phyloP scores from a whole-genome alignment of 1,284 basidiomycete species.

The Moniliella sp. region DNA sequence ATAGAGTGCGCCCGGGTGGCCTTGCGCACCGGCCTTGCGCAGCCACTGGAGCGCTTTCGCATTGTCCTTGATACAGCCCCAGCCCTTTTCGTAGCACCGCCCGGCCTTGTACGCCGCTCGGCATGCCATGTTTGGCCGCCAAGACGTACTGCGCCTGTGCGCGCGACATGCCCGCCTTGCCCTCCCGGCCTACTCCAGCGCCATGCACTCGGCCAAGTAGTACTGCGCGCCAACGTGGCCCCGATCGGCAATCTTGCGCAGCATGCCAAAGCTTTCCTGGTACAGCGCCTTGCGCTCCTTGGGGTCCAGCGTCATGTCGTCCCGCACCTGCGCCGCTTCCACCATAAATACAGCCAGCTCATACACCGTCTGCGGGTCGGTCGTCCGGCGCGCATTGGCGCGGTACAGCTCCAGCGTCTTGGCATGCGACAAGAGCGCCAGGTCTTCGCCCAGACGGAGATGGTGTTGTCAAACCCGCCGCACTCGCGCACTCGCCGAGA shows the following conservation, averaged over 20 bases:
- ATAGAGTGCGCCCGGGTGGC: conserved; percentile 87
- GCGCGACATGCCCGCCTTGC: conserved; percentile 80
- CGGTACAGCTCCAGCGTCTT: conserved; percentile 90
- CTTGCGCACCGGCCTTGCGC: conserved; percentile 52
- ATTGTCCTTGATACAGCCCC: conserved; percentile 73
- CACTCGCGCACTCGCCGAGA: no score
- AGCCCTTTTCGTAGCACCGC: conserved; percentile 91
- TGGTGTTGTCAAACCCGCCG: no score
- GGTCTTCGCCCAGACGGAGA: conserved; percentile 72
- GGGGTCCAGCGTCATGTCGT: no score
- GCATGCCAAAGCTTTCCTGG: conserved; percentile 67
- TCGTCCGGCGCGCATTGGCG: conserved; percentile 89
- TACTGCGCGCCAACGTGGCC: conserved; percentile 86
- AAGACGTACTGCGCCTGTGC: conserved; percentile 92
- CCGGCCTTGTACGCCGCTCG: conserved; percentile 87
- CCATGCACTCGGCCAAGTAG: conserved; percentile 87
- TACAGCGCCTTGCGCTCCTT: conserved; percentile 47
- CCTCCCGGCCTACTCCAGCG: conserved; percentile 65
- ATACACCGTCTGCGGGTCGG: conserved; percentile 88
- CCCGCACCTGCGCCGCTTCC: no score
- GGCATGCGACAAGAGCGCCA: conserved; percentile 73
- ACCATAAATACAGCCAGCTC: conserved; percentile 98
- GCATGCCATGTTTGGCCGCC: conserved; percentile 92
- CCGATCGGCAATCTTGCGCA: conserved; percentile 74
- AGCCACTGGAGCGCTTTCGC: conserved; percentile 81